phyloP scores from a whole-genome alignment of 495 filamentous ascomycete genomes.

The Daldinia childiae region DNA sequence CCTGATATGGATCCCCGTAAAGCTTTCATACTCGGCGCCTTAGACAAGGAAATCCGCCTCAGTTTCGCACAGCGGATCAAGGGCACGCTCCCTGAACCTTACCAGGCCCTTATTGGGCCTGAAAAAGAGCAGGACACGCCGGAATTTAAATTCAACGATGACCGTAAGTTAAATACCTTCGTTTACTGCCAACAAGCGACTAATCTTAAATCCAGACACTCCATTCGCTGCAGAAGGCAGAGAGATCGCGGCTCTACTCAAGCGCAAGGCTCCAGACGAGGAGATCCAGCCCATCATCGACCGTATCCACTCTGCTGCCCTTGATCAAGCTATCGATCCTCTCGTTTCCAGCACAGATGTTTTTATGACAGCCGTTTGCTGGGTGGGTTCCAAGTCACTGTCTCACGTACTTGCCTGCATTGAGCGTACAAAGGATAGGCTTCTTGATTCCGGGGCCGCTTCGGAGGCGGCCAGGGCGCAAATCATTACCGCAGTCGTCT shows the following conservation, averaged over 20 bases:
- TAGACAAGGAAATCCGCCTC: conserved; percentile 97
- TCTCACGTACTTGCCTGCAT: conserved; percentile 96
- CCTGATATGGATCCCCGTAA: conserved; percentile 84
- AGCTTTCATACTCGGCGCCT: conserved; percentile 85
- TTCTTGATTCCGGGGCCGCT: conserved; percentile 76
- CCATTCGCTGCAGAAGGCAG: conserved; percentile 83
- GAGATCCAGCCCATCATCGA: conserved; percentile 81
- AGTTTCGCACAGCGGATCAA: conserved; percentile 97
- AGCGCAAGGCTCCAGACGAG: conserved; percentile 82
- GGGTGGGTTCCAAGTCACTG: conserved; percentile 90
- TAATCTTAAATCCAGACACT: conserved; percentile 61
- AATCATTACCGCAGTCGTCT: conserved; percentile 88
- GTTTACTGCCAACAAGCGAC: background rate
- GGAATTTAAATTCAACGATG: conserved; percentile 87
- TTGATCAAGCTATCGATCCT: conserved; percentile 73
- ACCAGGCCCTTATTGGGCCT: conserved; percentile 80
- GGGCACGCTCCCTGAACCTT: conserved; percentile 87
- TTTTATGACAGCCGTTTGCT: conserved; percentile 91
- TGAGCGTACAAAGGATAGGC: conserved; percentile 92
- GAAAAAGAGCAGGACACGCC: conserved; percentile 93
- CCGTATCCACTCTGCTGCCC: conserved; percentile 78
- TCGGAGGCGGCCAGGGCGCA: conserved; percentile 80
- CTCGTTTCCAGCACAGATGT: conserved; percentile 87
- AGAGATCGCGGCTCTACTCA: conserved; percentile 79
- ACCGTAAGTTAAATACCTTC: conserved; percentile 65